These are phyloP conservation scores for Panus rudis DNA, from an alignment of 768 basidiomycete genomes.

Conservation along the genomic window DNA sequence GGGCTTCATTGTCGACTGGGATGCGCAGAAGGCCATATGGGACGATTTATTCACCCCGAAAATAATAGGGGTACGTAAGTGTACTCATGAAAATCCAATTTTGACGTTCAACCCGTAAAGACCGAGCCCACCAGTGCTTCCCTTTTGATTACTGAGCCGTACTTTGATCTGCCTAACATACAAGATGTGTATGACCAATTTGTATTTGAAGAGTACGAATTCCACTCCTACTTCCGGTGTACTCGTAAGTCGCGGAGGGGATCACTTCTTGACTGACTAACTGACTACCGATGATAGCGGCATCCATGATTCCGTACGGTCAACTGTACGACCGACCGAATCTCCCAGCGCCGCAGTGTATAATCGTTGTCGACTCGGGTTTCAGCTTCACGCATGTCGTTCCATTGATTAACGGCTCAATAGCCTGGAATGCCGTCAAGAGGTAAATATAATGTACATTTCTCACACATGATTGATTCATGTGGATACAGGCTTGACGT, in stretches of 20 bases:
- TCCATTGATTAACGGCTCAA: constrained; percentile 66
- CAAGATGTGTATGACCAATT: constrained; percentile 94
- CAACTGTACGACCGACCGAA: constrained; percentile 50
- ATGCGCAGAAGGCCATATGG: constrained; percentile 91
- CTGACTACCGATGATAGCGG: constrained; percentile 43
- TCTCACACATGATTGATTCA: constrained; percentile 1
- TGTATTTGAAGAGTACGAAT: constrained; percentile 95
- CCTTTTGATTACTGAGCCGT: constrained; percentile 87
- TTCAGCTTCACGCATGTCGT: constrained; percentile 94
- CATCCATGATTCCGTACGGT: constrained; percentile 72
- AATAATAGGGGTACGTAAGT: constrained; percentile 49
- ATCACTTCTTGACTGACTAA: constrained; percentile 1
- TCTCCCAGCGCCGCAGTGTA: constrained; percentile 63
- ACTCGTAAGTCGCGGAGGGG: constrained; percentile 75
- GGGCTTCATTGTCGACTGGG: constrained; percentile 95
- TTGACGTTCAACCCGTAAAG: constrained; percentile 29
- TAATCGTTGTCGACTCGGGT: constrained; percentile 80
- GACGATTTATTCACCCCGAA: constrained; percentile 79
- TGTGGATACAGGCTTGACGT: constrained; percentile 71
- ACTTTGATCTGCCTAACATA: constrained; percentile 88
- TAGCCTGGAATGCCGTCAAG: constrained; percentile 78
- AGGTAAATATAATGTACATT: constrained; percentile 37
- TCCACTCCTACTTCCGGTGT: constrained; percentile 71
- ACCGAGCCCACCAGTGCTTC: constrained; percentile 66
- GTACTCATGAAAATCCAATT: not conserved